Percentiles rank a stretch among this genome's conserved stretches.
These are phyloP conservation scores for Ascochyta koolunga DNA, from an alignment of 2,329 filamentous ascomycete species.

Conservation along the genomic window DNA sequence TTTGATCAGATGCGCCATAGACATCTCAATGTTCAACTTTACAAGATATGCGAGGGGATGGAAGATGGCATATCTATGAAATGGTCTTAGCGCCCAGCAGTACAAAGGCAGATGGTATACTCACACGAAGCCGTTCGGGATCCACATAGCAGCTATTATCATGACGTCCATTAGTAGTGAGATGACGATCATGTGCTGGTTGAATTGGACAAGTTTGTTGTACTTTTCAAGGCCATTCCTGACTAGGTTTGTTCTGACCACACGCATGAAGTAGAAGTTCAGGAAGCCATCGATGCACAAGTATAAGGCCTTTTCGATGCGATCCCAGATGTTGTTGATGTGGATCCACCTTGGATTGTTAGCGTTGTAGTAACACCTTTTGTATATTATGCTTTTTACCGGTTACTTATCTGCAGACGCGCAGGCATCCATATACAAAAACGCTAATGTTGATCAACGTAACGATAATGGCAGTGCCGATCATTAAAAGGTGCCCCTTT, in stretches of 20 bases:
- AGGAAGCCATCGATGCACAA: conserved; percentile 30
- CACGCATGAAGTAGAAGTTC: conserved; percentile 36
- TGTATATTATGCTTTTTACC: conserved; percentile 4
- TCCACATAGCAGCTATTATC: conserved; percentile 52
- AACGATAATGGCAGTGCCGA: conserved; percentile 22
- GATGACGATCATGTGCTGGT: conserved; percentile 31
- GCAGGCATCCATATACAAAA: conserved; percentile 40
- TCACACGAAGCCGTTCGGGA: conserved; percentile 50
- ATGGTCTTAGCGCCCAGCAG: background rate
- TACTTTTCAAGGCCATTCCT: conserved; percentile 36
- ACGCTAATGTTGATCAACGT: conserved; percentile 40
- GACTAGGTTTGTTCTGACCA: conserved; percentile 34
- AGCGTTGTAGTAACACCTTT: background rate
- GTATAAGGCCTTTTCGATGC: conserved; percentile 35
- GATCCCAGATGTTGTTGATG: conserved; percentile 36
- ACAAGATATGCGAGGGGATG: conserved; percentile 55
- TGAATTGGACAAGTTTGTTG: conserved; percentile 34
- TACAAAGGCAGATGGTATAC: background rate
- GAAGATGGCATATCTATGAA: conserved; percentile 52
- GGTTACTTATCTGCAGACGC: conserved; percentile 29
- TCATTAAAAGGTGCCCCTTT: conserved; percentile 22
- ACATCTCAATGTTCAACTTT: conserved; percentile 51
- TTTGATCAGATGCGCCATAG: conserved; percentile 50
- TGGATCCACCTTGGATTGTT: conserved; percentile 20
- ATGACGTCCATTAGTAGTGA: conserved; percentile 39